Evolutionary conservation across 768 basidiomycete genomes (phyloP), one percentile per base, ranked within the genome.

Genomic region (Lentinula raphanica): DNA sequence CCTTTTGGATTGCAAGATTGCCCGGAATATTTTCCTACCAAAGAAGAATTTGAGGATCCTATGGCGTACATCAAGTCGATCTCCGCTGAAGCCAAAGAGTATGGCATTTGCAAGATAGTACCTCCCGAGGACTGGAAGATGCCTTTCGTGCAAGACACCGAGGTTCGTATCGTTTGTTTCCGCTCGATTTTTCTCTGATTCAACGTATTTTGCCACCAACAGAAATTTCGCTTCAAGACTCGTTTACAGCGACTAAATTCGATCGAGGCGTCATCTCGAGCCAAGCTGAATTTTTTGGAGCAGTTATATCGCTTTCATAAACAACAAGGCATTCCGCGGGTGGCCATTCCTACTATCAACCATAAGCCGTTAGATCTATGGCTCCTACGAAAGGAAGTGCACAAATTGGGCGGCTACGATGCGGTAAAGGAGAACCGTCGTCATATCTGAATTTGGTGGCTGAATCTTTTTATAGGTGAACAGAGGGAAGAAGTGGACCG

Each of bases 241-340:
- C 87, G 97, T 51, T 74, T 98, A 42, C 94, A 97, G 72, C 86
- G 91, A 61, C 79, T 99, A 66, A 98, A 98, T 71, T 94, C 92
- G 62, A 93, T 99, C 63, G 96, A 98, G 75, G 97, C 97, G 15
- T 91, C 95, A 35, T 95, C 94, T 60, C 80, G 97, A 64, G 96
- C 97, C 51, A 97, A 95, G 73, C 76, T 98, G 71, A 98, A 97
- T 77, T 98, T 97, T 74, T 74, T 98, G 63, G 96, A 98, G 71
- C 94, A 97, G 72, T 82, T 99, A 49, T 95, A 95, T 73, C 89
- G 92, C 65, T 99, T 90, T 71, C 97, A 98, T 74, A 88, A 91
- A 65, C 95, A 98, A 71, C 94, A 95, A 74, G 93, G 93, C 49
- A 93, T 94, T 69, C 79, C 86, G 60, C 86, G 90, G 63, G 87